Base-by-base conservation (phyloP, 2,329 filamentous ascomycete species). In the Colletotrichum sp. region DNA sequence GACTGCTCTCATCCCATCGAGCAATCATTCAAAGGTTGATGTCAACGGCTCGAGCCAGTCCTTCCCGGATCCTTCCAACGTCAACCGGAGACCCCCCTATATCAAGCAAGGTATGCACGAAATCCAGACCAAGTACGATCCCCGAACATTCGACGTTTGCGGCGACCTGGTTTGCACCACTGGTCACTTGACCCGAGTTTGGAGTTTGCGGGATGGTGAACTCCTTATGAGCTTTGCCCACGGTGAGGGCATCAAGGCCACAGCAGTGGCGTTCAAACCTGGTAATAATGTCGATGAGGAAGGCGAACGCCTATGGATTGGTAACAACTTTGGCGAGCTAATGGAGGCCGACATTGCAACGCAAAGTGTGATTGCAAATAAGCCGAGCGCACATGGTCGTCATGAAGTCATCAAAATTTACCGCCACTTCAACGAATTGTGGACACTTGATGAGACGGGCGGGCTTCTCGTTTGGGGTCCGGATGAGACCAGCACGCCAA, bases 391-490 rank as follows among this genome's bases (percentile, higher is more conserved):
- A 3, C 97, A 99, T 80, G 92, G 93, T 9, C 92, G 95, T 57
- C 90, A 92, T 77, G 95, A 98, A 79, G 91, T 99, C 67, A 91
- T 95, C 78, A 95, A 93, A 80, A 98, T 99, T 57, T 94, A 95
- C 82, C 92, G 97, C 52, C 94, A 98, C 83, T 93, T 92, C 77
- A 95, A 95, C 79, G 95, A 98, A 81, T 91, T 99, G 83, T 99
- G 97, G 97, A 96, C 96, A 0, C 84, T 99, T 64, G 97, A 99
- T 82, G 96, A 98, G 78, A 92, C 94, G 63, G 97, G 97, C 13
- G 95, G 94, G 62, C 87, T 99, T 16, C 93, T 95, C 79, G 91
- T 99, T 7, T 99, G 97, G 97, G 93, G 92, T 2, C 93, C 96
- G 6, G 95, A 96, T 80, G 85, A 85, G 62, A 91, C 91, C 8